Evolutionary conservation across 768 basidiomycete genomes (phyloP).

Genomic region (Tricholoma hemisulphureum): DNA sequence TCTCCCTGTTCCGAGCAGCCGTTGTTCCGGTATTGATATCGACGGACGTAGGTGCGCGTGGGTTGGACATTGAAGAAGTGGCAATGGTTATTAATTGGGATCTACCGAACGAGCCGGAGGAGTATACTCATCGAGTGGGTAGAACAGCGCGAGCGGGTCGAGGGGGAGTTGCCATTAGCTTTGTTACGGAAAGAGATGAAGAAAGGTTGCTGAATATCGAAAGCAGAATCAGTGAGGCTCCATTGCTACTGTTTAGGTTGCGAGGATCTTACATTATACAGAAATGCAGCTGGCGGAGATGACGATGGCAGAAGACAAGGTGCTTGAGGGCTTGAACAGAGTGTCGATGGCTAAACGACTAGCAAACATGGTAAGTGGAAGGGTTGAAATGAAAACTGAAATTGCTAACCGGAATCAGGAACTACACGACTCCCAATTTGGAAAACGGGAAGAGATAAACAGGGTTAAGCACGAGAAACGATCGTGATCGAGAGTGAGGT

Average conservation of each 20-base stretch:
- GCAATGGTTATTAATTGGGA: constrained; percentile 98
- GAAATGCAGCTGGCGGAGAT: constrained; percentile 78
- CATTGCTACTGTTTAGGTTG: not conserved
- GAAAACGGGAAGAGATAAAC: constrained; percentile 82
- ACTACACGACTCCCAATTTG: constrained; percentile 86
- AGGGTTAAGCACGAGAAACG: constrained; percentile 51
- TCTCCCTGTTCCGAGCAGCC: constrained; percentile 83
- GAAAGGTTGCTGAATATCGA: constrained; percentile 82
- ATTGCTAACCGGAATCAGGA: constrained; percentile 45
- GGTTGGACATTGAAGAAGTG: constrained; percentile 94
- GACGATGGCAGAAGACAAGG: constrained; percentile 72
- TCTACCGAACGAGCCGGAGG: constrained; percentile 83
- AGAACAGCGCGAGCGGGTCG: constrained; percentile 88
- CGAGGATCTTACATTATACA: constrained; percentile 24
- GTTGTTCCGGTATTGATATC: constrained; percentile 90
- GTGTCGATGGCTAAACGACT: constrained; percentile 93
- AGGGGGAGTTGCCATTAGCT: constrained; percentile 88
- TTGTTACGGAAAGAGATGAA: constrained; percentile 93
- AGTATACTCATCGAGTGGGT: constrained; percentile 95
- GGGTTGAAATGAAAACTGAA: not conserved
- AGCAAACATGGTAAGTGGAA: constrained; percentile 82
- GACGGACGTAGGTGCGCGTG: constrained; percentile 94
- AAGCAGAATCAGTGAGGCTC: constrained; percentile 72
- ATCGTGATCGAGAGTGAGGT: not conserved
- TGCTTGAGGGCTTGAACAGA: constrained; percentile 79